Evolutionary conservation across 345 rosid genomes (phyloP).

Genomic region (Gossypioides kirkii): DNA sequence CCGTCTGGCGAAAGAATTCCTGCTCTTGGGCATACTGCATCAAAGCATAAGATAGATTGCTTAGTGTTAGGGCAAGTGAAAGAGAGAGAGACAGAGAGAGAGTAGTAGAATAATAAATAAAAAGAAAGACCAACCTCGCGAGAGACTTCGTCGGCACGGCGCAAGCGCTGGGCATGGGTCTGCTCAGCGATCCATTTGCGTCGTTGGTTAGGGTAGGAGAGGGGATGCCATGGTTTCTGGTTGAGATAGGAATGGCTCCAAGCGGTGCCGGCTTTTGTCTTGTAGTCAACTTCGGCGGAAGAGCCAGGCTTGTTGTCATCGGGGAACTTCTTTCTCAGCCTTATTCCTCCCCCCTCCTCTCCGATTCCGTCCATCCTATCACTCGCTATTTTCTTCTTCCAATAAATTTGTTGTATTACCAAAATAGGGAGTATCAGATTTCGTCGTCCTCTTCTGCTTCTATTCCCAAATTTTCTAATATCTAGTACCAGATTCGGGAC

Average conservation of each 20-base stretch:
- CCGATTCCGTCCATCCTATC: constrained; percentile 23
- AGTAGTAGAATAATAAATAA: neutral
- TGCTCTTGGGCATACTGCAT: constrained; percentile 92
- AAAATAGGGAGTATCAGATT: neutral
- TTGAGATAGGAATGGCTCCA: constrained; percentile 97
- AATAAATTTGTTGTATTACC: neutral
- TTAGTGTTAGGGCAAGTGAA: neutral
- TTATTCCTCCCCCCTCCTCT: constrained; percentile 66
- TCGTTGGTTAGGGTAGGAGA: constrained; percentile 94
- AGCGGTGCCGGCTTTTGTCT: constrained; percentile 87
- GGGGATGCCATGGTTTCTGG: constrained; percentile 99
- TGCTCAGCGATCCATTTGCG: constrained; percentile 99
- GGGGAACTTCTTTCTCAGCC: constrained; percentile 77
- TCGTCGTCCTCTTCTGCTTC: neutral
- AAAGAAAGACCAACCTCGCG: constrained; percentile 57
- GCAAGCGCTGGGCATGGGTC: constrained; percentile 62
- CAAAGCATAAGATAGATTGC: neutral
- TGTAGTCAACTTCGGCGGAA: constrained; percentile 75
- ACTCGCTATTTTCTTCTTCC: neutral
- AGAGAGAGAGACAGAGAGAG: neutral
- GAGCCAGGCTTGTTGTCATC: constrained; percentile 38
- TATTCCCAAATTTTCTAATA: neutral
- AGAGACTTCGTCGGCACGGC: constrained; percentile 74
- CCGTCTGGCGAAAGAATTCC: constrained; percentile 88
- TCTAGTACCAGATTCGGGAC: neutral